phyloP scores from a whole-genome alignment of 139 green algal species.

The Ostreobium quekettii region DNA sequence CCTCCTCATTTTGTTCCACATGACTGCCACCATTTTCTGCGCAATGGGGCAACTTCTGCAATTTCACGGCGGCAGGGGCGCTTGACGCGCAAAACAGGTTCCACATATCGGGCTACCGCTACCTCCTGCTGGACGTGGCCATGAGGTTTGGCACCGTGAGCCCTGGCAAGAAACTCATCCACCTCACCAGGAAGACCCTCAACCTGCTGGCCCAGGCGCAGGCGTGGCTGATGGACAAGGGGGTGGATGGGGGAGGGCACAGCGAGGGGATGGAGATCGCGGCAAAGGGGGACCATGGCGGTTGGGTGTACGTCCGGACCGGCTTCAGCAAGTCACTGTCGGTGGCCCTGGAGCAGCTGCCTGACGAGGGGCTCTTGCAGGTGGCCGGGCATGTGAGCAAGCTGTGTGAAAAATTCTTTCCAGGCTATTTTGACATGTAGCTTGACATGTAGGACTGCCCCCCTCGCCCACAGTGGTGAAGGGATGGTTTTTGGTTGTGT shows the following conservation, averaged over 20 bases:
- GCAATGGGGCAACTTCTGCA: no score
- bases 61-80: no score
- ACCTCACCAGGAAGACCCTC: not conserved
- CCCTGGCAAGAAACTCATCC: constrained; percentile 9
- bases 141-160: not conserved
- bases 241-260: not conserved
- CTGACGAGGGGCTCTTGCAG: not conserved
- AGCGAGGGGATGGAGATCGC: no score
- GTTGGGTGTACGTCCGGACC: not conserved
- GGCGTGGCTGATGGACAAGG: not conserved
- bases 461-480: no score
- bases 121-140: not conserved
- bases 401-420: constrained; percentile 13
- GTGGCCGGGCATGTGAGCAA: not conserved
- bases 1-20: no score
- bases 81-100: no score
- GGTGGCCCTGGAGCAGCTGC: not conserved
- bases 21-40: no score
- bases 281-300: no score
- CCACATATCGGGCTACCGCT: constrained; percentile 16
- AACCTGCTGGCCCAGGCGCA: not conserved
- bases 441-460: no score
- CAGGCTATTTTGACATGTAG: constrained; percentile 18
- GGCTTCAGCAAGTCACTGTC: not conserved
- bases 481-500: no score